Base-by-base conservation (phyloP, 495 filamentous ascomycete species). In the Wilcoxina mikolae region DNA sequence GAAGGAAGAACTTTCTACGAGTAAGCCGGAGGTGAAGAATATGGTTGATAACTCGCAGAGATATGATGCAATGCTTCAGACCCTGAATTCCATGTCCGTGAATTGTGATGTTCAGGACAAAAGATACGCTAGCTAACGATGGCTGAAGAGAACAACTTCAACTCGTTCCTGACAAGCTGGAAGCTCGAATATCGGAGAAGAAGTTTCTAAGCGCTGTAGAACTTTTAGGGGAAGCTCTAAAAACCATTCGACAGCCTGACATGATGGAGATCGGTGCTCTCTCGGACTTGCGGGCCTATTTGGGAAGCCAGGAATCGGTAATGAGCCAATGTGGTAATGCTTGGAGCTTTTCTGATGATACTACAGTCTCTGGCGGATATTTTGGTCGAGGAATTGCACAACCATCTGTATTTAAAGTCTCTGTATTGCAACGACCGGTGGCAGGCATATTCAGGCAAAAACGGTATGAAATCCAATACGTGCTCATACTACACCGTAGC, bases 391-490 rank as follows among this genome's bases (percentile, higher is more conserved):
- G 91, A 99, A 67, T 72, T 99, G 41, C 93, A 96, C 65, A 94
- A 90, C 62, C 91, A 99, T 70, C 74, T 99, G 2, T 99, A 96
- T 61, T 76, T 99, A 11, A 96, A 95, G 60, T 94, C 88, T 10
- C 89, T 87, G 0, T 96, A 96, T 62, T 95, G 88, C 68, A 85
- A 93, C 56, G 85, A 93, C 67, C 73, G 91, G 46, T 99, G 91
- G 91, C 94, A 91, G 64, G 74, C 76, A 43, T 73, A 85, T 56
- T 60, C 59, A 10, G 44, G 71, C 64, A 18, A 59, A 62, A 27
- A 73, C 74, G 35, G 33, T 52, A 23, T n/a, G 47, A 1, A 10
- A 28, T 17, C 43, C 20, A 2, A 15, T 1, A 29, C 20, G 23
- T 49, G 46, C 25, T 28, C 43, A 15, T 29, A 49, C 20, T 11